Percentiles rank a stretch among this genome's conserved stretches.
Evolutionary conservation across 2,329 filamentous ascomycete genomes (phyloP).

Genomic region (Remersonia thermophila): DNA sequence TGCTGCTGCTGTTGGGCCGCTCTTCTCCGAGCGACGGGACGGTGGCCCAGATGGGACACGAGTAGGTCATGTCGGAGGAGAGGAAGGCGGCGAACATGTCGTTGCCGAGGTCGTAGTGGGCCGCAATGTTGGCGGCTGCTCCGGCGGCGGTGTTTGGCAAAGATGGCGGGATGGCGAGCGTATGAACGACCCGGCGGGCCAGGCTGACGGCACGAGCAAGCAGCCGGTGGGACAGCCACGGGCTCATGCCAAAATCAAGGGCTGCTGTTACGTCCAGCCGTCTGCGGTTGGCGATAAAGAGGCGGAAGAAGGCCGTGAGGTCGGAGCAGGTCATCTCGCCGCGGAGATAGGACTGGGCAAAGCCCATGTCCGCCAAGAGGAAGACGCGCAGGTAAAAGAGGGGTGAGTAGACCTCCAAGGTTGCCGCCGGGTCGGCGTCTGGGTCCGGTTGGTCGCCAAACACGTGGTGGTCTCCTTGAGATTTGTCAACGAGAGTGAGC

Average conservation of each 20-base stretch:
- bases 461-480: constrained; percentile 27
- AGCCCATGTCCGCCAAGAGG: constrained; percentile 64
- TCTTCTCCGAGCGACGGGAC: constrained; percentile 21
- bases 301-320: constrained; percentile 57
- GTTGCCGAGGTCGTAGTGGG: constrained; percentile 67
- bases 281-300: constrained; percentile 59
- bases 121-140: constrained; percentile 52
- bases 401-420: constrained; percentile 9
- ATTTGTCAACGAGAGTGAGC: constrained; percentile 35
- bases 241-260: too few species aligned
- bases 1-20: too few species aligned
- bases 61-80: constrained; percentile 66
- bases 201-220: too few species aligned
- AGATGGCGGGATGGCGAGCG: constrained; percentile 46
- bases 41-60: constrained; percentile 53
- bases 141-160: constrained; percentile 45
- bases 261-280: constrained; percentile 31
- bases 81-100: constrained; percentile 65
- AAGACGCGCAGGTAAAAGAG: constrained; percentile 56
- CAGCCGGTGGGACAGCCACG: too few species aligned
- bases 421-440: constrained; percentile 21
- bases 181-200: constrained; percentile 30
- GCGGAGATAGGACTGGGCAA: constrained; percentile 62
- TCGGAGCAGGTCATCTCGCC: constrained; percentile 56
- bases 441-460: constrained; percentile 34